Conservation (phyloP, 2,329 filamentous ascomycete genomes). For the Endocalyx cinctus region DNA sequence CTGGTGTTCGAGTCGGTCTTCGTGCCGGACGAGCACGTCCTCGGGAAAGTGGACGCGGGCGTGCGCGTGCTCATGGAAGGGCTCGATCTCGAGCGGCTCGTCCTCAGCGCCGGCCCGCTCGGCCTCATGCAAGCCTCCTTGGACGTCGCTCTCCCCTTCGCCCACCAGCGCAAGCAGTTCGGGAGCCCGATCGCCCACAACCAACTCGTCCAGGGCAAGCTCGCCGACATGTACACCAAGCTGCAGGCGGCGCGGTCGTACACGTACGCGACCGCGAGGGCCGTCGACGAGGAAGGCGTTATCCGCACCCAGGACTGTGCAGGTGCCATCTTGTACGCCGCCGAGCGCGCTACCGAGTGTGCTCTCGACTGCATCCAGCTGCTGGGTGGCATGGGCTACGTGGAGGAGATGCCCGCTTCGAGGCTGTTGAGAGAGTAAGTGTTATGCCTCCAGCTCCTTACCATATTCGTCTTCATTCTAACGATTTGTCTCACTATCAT, state of each 20-base stretch:
- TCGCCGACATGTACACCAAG: conserved; percentile 98
- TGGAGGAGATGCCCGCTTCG: conserved; percentile 91
- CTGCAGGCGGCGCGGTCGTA: conserved; percentile 79
- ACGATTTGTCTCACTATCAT: conserved; percentile 25
- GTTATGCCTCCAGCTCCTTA: too few relatives aligned
- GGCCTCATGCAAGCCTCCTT: conserved; percentile 92
- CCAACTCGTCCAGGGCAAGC: conserved; percentile 86
- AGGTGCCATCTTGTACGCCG: conserved; percentile 87
- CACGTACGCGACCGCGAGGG: conserved; percentile 76
- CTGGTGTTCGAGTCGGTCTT: conserved; percentile 88
- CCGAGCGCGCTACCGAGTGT: conserved; percentile 83
- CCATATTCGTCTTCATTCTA: too few relatives aligned
- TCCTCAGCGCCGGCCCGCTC: conserved; percentile 83
- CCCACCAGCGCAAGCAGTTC: conserved; percentile 87
- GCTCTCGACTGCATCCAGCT: conserved; percentile 86
- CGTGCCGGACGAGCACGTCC: conserved; percentile 74
- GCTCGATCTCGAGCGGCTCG: conserved; percentile 86
- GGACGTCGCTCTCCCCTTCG: conserved; percentile 82
- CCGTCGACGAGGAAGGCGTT: conserved; percentile 69
- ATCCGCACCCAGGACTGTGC: conserved; percentile 90
- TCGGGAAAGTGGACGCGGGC: conserved; percentile 76
- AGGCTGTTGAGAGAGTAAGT: conserved; percentile 68
- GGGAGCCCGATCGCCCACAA: conserved; percentile 81
- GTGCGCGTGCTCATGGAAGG: conserved; percentile 94
- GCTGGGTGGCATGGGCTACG: conserved; percentile 91